These are phyloP conservation scores for Malassezia obtusa DNA, from an alignment of 1,284 basidiomycete species.

Conservation along the genomic window DNA sequence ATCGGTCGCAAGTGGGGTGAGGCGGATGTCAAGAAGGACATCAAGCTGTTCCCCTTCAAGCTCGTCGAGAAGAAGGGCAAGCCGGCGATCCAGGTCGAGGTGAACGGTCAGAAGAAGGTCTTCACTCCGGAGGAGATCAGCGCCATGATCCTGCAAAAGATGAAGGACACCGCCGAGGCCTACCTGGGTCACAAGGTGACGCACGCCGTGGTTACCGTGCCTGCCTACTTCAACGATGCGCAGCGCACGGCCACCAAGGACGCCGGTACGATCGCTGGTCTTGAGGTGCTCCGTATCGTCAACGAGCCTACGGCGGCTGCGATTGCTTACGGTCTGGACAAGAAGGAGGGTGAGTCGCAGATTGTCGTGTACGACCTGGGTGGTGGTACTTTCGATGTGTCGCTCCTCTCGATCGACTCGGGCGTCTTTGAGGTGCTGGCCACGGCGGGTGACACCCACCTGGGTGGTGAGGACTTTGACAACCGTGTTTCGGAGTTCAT, in stretches of 20 bases:
- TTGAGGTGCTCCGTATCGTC: constrained; percentile 92
- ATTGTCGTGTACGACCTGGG: constrained; percentile 98
- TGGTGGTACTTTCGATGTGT: constrained; percentile 98
- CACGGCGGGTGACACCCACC: constrained; percentile 95
- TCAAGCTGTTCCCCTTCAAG: constrained; percentile 47
- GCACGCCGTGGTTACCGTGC: constrained; percentile 91
- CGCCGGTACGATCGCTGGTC: constrained; percentile 90
- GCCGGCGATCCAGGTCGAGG: constrained; percentile 46
- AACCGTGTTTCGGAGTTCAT: constrained; percentile 56
- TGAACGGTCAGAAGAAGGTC: constrained; percentile 36
- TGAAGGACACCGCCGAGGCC: constrained; percentile 99
- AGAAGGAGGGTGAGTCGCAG: constrained; percentile 79
- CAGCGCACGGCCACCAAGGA: constrained; percentile 99
- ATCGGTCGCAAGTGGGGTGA: constrained; percentile 58
- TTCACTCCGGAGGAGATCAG: constrained; percentile 70
- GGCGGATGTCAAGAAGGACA: constrained; percentile 51
- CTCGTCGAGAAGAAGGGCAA: constrained; percentile 51
- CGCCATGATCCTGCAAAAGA: constrained; percentile 90
- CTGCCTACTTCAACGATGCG: constrained; percentile 86
- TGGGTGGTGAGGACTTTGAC: constrained; percentile 98
- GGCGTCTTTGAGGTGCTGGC: constrained; percentile 96
- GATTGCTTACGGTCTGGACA: constrained; percentile 96
- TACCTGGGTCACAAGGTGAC: constrained; percentile 94
- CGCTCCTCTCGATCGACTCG: constrained; percentile 87
- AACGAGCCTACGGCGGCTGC: constrained; percentile 94